Evolutionary conservation across 345 rosid genomes (phyloP), one percentile per base, ranked within the genome.

Genomic region (Xanthoceras sorbifolium): DNA sequence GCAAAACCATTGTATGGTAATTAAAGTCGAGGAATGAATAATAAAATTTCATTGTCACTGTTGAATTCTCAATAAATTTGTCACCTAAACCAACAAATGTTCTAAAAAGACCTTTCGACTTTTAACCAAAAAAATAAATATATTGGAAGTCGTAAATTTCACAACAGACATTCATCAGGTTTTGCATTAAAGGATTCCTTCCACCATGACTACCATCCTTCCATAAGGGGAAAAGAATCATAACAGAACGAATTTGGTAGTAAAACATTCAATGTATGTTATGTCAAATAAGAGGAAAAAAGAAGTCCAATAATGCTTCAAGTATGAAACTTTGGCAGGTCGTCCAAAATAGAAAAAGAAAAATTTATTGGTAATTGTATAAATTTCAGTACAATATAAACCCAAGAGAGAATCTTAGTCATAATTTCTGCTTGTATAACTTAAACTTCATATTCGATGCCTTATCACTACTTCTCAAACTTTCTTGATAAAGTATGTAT

Each of bases 341-440:
- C 4, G 40, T 73, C 52, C 59, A 44, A 60, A 61, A 18, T 10
- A 34, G 6, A 20, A 38, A 10, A n/a, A 18, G 8, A 10, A 23
- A 20, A 42, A 34, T 6, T 62, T 48, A 15, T 10, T 46, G 23
- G 11, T 18, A 48, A 64, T 74, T 32, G 26, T 17, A 28, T 32
- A 72, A 26, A 72, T 71, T 71, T 72, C 12, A 25, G 15, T 38
- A 10, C 67, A 40, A 61, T n/a, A 72, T 59, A 6, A 59, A n/a
- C 46, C 64, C 46, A 55, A 36, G 0, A 61, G 28, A 22, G 34
- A 72, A 72, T 60, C 66, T 14, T 23, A 12, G 38, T 22, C 62
- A 36, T 22, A 34, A 44, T 44, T 42, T 54, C 40, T 44, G 25
- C 57, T 40, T 14, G 42, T 61, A 6, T 42, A 73, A 72, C 64